Evolutionary conservation across 1,284 basidiomycete genomes (phyloP).

Genomic region (Boletus mariae): DNA sequence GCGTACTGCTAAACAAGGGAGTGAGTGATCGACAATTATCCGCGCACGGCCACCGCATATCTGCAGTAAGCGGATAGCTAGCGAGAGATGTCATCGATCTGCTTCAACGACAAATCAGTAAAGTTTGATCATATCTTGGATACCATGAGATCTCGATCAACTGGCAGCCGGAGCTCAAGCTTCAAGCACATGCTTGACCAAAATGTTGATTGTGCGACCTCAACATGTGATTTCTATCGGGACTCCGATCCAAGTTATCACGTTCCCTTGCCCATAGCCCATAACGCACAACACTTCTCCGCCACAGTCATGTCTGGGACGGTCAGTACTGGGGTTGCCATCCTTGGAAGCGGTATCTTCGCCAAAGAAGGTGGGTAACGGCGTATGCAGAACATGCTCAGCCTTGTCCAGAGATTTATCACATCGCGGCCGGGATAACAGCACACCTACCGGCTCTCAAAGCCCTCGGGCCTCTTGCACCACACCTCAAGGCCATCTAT

Average conservation of each 20-base stretch:
- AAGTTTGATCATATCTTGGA: background rate
- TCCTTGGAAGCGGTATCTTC: constrained; percentile 73
- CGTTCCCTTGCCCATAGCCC: background rate
- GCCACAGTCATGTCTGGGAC: constrained; percentile 19
- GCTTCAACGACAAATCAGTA: too few species aligned
- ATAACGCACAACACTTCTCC: background rate
- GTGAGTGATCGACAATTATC: too few species aligned
- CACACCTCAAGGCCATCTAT: constrained; percentile 65
- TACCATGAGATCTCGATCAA: background rate
- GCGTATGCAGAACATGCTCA: background rate
- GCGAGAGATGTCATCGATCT: too few species aligned
- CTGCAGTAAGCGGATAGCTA: background rate
- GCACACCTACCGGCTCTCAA: constrained; percentile 74
- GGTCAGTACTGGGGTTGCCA: constrained; percentile 48
- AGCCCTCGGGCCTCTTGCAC: constrained; percentile 42
- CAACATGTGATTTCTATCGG: too few species aligned
- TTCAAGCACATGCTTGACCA: too few species aligned
- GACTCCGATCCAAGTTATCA: too few species aligned
- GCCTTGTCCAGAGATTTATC: background rate
- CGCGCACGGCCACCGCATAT: too few species aligned
- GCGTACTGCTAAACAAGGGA: too few species aligned
- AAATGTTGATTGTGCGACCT: too few species aligned
- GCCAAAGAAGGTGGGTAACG: constrained; percentile 59
- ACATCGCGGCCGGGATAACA: constrained; percentile 24
- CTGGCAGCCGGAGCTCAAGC: too few species aligned